Evolutionary conservation across 768 basidiomycete genomes (phyloP).

Genomic region (Chlorophyllum brunneum): DNA sequence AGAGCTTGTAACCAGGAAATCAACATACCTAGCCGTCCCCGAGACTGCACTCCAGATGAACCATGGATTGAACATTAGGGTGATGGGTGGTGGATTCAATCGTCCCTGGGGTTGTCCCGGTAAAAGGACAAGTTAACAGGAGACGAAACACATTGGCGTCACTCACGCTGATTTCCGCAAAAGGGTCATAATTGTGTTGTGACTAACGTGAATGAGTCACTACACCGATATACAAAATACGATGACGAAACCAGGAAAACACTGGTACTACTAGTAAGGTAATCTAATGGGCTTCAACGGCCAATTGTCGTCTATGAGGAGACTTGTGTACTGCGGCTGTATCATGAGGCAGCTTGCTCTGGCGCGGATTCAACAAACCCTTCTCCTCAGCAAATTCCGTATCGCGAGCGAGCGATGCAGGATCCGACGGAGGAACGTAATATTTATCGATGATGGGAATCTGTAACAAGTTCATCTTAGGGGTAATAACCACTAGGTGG

Average conservation of each 20-base stretch:
- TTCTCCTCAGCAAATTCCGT: constrained; percentile 86
- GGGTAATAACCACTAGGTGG: constrained; percentile 91
- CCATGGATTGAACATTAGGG: constrained; percentile 50
- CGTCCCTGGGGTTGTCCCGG: not conserved
- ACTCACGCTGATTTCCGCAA: not conserved
- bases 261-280: not conserved
- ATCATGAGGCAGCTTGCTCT: constrained; percentile 19
- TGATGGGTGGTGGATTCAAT: not conserved
- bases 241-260: not conserved
- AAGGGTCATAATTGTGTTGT: not conserved
- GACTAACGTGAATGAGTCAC: not conserved
- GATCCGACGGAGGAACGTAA: constrained; percentile 85
- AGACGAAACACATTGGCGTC: not conserved
- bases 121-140: not conserved
- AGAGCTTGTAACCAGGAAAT: not conserved
- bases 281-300: not conserved
- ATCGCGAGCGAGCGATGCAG: constrained; percentile 60
- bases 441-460: constrained; percentile 94
- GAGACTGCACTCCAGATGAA: constrained; percentile 63
- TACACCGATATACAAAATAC: not conserved
- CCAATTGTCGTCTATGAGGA: not conserved
- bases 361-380: constrained; percentile 70
- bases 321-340: not conserved
- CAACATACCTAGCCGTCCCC: constrained; percentile 54
- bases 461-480: constrained; percentile 92